Base-by-base conservation (phyloP, 2,329 filamentous ascomycete species). In the Xylariaceae sp. region DNA sequence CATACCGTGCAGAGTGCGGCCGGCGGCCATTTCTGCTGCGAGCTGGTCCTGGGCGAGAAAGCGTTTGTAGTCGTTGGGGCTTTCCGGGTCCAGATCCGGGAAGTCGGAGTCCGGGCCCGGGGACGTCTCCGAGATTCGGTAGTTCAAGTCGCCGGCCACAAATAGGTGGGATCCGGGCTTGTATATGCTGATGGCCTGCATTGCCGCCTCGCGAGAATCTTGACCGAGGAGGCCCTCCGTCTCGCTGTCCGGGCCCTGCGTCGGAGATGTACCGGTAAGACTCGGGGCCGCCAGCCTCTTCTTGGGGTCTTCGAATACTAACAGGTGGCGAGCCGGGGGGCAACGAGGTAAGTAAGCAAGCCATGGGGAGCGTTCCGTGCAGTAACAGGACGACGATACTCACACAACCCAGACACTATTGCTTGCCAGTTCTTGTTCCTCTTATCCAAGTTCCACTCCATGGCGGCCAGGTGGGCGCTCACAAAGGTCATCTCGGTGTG, bases 91-190 rank as follows among this genome's bases (percentile, higher is more conserved):
- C 53, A 56, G 71, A 67, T 60, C 82, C 61, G 52, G 92, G 76
- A 74, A 88, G 34, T 54, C 69, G 35, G 85, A 80, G 2, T 70
- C 64, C 1, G 74, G 67, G 0, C 70, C 66, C 1, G 89, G 88
- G 0, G 73, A 67, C 1, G 70, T 73, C 46, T 80, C 74, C 6
- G 81, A 78, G 13, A 90, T 94, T 50, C 92, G 84, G 64, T 98
- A 98, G 69, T 98, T 98, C 44, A 98, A 74, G 61, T 98, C 92
- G 16, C 92, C 92, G 0, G 83, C 84, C 32, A 97, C 71, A 59
- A 97, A 94, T 1, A 96, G 69, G 59, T 94, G 81, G 3, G 81
- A 81, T 3, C 73, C 74, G 1, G 86, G 78, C 34, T 76, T 78
- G 67, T 89, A 96, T 40, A 97, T 77, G 23, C 78, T 79, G 28